A percentile compares a stretch with the other conserved stretches of the same genome.
Evolutionary conservation across 768 basidiomycete genomes (phyloP).

Genomic region (Phlebiopsis gigantea): DNA sequence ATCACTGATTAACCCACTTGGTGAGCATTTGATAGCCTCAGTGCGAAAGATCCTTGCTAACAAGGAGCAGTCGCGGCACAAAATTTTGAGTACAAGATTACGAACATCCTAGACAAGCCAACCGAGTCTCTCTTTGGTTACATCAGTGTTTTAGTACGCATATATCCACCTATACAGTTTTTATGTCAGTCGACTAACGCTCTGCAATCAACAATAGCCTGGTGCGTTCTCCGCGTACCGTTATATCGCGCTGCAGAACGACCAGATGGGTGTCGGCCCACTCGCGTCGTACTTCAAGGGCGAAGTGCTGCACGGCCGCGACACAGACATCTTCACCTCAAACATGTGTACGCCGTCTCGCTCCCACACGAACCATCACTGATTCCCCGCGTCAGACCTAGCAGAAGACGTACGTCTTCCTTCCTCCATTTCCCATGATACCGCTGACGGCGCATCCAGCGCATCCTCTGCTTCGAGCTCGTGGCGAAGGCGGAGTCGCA

Average conservation of each 20-base stretch:
- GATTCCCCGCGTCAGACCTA: conserved; percentile 47
- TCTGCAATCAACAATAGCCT: conserved; percentile 51
- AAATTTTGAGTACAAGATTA: conserved; percentile 93
- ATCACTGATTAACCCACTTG: conserved; percentile 75
- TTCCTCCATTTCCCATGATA: neutral
- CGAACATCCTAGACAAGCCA: conserved; percentile 87
- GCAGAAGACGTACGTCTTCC: conserved; percentile 71
- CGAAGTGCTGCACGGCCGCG: conserved; percentile 76
- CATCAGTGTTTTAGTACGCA: conserved; percentile 80
- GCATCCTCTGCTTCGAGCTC: conserved; percentile 77
- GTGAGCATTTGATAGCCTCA: conserved; percentile 31
- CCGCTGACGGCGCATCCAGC: conserved; percentile 40
- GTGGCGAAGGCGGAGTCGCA: conserved; percentile 73
- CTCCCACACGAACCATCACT: neutral
- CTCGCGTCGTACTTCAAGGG: conserved; percentile 97
- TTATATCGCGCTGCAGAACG: conserved; percentile 87
- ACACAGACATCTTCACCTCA: conserved; percentile 90
- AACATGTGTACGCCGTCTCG: conserved; percentile 75
- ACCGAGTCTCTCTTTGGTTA: conserved; percentile 92
- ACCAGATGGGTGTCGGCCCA: conserved; percentile 76
- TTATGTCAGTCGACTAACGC: neutral
- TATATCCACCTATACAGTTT: neutral
- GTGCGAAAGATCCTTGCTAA: neutral
- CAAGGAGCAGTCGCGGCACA: conserved; percentile 72
- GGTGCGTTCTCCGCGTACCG: conserved; percentile 92